A percentile compares a stretch with the other conserved stretches of the same genome.
Evolutionary conservation across 2,329 filamentous ascomycete genomes (phyloP).

Genomic region (Myotisia sp.): DNA sequence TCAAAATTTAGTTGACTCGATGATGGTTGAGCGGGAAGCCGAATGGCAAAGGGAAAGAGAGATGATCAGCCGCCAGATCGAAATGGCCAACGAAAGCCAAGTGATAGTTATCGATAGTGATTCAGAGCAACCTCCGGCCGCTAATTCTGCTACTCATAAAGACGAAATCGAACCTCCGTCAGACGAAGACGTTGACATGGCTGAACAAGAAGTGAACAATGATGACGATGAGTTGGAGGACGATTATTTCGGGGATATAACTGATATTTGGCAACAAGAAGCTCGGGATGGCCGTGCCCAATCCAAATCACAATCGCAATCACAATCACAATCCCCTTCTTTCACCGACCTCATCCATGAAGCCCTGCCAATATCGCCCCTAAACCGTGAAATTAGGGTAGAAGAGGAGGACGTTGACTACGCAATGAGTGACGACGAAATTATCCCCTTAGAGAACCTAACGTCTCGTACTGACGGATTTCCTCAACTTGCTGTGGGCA

Average conservation of each 20-base stretch:
- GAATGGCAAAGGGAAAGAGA: conserved; percentile 35
- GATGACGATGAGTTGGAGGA: conserved; percentile 14
- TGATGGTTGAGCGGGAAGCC: conserved; percentile 22
- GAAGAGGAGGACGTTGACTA: conserved; percentile 15
- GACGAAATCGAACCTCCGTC: conserved; percentile 11
- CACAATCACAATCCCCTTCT: conserved; percentile 16
- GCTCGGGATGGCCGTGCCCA: conserved; percentile 14
- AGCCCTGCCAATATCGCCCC: no score
- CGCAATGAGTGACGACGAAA: conserved; percentile 15
- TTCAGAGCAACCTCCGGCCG: no score
- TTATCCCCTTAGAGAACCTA: conserved; percentile 15
- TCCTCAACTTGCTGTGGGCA: conserved; percentile 6
- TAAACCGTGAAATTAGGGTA: conserved; percentile 16
- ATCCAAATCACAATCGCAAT: neutral
- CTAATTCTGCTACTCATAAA: conserved; percentile 10
- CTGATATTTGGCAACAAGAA: conserved; percentile 33
- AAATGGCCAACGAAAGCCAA: conserved; percentile 28
- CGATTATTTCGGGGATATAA: conserved; percentile 25
- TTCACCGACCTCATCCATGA: conserved; percentile 13
- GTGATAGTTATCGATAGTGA: conserved; percentile 34
- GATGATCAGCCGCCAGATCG: conserved; percentile 30
- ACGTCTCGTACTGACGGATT: conserved; percentile 3
- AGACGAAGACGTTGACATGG: conserved; percentile 9
- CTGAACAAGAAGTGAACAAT: conserved; percentile 8
- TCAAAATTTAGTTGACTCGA: conserved; percentile 2